Evolutionary conservation across 2,329 filamentous ascomycete genomes (phyloP).

Genomic region (Fusarium anthophilum): DNA sequence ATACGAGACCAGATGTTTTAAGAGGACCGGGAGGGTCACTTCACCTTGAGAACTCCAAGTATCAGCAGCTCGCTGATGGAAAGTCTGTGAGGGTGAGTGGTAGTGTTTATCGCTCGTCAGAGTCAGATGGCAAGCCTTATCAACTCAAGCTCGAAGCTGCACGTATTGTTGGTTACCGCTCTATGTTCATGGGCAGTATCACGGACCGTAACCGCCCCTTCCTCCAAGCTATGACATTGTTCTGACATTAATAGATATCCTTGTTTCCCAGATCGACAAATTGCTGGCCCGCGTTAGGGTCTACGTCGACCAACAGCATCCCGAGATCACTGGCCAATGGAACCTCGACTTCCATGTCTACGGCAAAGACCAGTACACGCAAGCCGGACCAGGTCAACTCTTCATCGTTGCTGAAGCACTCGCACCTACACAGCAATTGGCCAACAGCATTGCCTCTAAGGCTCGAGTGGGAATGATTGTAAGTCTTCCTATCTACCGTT

Average conservation of each 20-base stretch:
- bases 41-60: slow-evolving; percentile 48
- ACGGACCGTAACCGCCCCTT: slow-evolving; percentile 13
- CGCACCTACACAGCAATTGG: slow-evolving; percentile 55
- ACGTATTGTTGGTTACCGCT: slow-evolving; percentile 29
- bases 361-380: slow-evolving; percentile 44
- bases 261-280: slow-evolving; percentile 29
- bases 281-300: slow-evolving; percentile 10
- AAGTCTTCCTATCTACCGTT: fast-evolving
- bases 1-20: slow-evolving; percentile 60
- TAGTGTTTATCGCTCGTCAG: slow-evolving; percentile 9
- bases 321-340: slow-evolving; percentile 31
- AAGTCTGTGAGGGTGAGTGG: slow-evolving; percentile 31
- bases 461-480: slow-evolving; percentile 45
- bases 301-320: slow-evolving; percentile 36
- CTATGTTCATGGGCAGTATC: slow-evolving; percentile 38
- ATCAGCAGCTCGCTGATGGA: slow-evolving; percentile 23
- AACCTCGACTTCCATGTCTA: slow-evolving; percentile 54
- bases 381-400: slow-evolving; percentile 36
- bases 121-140: slow-evolving; percentile 4
- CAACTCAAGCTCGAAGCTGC: slow-evolving; percentile 40
- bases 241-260: slow-evolving; percentile 13
- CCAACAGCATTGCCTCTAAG: slow-evolving; percentile 48
- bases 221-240: fast-evolving
- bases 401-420: slow-evolving; percentile 59
- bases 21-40: slow-evolving; percentile 60